Percentiles rank a stretch among this genome's conserved stretches.
Conservation (phyloP, 2,329 filamentous ascomycete species). For the Eurotiales sp. region DNA sequence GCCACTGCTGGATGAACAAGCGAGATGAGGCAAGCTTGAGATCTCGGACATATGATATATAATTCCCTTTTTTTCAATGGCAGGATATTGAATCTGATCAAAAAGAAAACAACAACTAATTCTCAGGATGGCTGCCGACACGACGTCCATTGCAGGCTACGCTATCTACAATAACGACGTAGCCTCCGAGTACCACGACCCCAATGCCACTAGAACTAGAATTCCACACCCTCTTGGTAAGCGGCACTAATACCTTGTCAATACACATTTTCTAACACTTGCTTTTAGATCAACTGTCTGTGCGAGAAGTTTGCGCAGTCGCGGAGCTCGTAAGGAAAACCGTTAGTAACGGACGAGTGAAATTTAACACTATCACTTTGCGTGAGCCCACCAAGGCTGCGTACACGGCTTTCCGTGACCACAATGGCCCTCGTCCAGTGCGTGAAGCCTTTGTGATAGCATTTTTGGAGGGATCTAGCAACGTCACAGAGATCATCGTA, state of each 20-base stretch:
- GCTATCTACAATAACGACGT: constrained; percentile 17
- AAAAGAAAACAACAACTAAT: too few species aligned
- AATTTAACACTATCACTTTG: constrained; percentile 51
- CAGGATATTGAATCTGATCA: too few species aligned
- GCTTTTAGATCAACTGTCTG: constrained; percentile 24
- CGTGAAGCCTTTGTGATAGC: constrained; percentile 46
- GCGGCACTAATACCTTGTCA: neutral
- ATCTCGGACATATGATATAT: too few species aligned
- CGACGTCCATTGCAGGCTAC: constrained; percentile 18
- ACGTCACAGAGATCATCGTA: constrained; percentile 26
- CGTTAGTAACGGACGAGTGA: constrained; percentile 26
- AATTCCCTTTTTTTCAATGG: too few species aligned
- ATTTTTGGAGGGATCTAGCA: constrained; percentile 33
- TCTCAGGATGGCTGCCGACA: constrained; percentile 19
- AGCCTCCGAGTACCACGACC: too few species aligned
- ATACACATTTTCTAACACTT: neutral
- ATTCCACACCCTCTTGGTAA: constrained; percentile 17
- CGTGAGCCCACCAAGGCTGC: constrained; percentile 44
- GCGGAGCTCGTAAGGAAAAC: constrained; percentile 26
- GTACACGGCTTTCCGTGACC: constrained; percentile 29
- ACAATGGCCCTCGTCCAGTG: constrained; percentile 27
- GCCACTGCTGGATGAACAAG: too few species aligned
- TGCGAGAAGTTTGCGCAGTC: constrained; percentile 25
- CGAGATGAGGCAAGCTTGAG: too few species aligned
- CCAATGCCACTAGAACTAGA: constrained; percentile 5